Conservation (phyloP, 495 filamentous ascomycete species). For the Parathielavia hyrcaniae region DNA sequence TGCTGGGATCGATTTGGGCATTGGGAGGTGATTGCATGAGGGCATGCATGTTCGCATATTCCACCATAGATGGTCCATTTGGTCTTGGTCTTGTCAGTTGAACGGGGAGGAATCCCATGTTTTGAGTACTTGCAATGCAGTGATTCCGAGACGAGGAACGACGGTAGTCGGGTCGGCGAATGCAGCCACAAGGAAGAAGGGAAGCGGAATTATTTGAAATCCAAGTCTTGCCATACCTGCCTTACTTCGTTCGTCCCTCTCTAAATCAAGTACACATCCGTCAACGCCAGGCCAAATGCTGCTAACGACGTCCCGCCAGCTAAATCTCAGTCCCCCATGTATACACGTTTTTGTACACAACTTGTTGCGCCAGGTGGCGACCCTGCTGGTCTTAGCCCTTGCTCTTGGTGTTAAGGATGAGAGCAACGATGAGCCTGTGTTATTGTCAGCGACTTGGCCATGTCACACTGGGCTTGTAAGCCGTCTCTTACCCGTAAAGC, state of each 20-base stretch:
- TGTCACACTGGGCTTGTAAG: constrained; percentile 9
- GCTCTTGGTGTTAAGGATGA: constrained; percentile 52
- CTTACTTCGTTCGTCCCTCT: constrained; percentile 8
- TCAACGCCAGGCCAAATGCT: constrained; percentile 34
- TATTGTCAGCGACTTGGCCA: constrained; percentile 3
- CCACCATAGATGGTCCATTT: not conserved
- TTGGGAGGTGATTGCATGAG: not conserved
- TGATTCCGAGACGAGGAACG: not conserved
- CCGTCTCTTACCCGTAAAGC: constrained; percentile 73
- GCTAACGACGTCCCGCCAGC: constrained; percentile 17
- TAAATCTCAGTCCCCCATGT: constrained; percentile 4
- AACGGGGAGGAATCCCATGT: not conserved
- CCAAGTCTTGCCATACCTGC: constrained; percentile 13
- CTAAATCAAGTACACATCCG: constrained; percentile 25
- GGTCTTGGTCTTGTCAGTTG: not conserved
- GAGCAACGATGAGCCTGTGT: constrained; percentile 43
- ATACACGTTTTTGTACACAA: constrained; percentile 22
- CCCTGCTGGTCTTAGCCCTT: constrained; percentile 38
- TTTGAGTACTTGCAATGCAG: not conserved
- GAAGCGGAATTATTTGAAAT: not conserved
- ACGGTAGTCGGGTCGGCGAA: not conserved
- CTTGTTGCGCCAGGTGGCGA: constrained; percentile 1
- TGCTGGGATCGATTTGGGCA: not conserved
- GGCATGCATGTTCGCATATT: not conserved
- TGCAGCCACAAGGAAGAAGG: not conserved